Evolutionary conservation across 176 grass and related monocot genomes (phyloP).

Genomic region (Triticum dicoccoides): DNA sequence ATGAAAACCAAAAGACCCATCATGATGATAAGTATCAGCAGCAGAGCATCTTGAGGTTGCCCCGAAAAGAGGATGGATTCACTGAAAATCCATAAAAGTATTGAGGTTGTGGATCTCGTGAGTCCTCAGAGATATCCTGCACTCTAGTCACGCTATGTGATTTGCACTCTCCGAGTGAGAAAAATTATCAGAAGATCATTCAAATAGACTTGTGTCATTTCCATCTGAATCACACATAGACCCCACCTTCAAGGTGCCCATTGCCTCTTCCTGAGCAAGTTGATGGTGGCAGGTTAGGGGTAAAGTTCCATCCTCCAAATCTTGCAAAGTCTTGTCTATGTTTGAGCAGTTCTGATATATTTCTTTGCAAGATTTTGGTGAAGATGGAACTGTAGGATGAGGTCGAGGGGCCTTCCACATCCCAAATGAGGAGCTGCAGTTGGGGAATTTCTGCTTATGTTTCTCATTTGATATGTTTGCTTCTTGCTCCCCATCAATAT

Average conservation of each 20-base stretch:
- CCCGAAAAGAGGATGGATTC: constrained; percentile 11
- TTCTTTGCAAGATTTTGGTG: constrained; percentile 54
- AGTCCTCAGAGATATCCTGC: constrained; percentile 69
- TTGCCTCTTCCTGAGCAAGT: constrained; percentile 21
- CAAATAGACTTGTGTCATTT: constrained; percentile 9
- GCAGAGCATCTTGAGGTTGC: constrained; percentile 8
- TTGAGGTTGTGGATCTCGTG: constrained; percentile 23
- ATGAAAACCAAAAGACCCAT: not conserved
- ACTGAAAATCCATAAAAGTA: constrained; percentile 11
- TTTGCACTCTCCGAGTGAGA: constrained; percentile 19
- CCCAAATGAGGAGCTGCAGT: constrained; percentile 37
- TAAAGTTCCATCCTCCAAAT: not conserved
- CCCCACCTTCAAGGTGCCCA: constrained; percentile 18
- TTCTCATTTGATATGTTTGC: constrained; percentile 25
- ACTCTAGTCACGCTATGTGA: constrained; percentile 43
- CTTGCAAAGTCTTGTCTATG: not conserved
- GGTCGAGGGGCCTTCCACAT: constrained; percentile 45
- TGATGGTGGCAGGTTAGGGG: constrained; percentile 20
- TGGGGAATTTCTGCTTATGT: constrained; percentile 19
- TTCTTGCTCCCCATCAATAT: constrained; percentile 58
- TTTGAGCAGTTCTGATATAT: constrained; percentile 28
- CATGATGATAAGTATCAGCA: not conserved
- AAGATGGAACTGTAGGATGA: constrained; percentile 48
- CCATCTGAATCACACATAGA: constrained; percentile 4
- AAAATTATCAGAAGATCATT: constrained; percentile 26